phyloP scores from a whole-genome alignment of 768 basidiomycete species.

The Strobilomyces dryophilus region DNA sequence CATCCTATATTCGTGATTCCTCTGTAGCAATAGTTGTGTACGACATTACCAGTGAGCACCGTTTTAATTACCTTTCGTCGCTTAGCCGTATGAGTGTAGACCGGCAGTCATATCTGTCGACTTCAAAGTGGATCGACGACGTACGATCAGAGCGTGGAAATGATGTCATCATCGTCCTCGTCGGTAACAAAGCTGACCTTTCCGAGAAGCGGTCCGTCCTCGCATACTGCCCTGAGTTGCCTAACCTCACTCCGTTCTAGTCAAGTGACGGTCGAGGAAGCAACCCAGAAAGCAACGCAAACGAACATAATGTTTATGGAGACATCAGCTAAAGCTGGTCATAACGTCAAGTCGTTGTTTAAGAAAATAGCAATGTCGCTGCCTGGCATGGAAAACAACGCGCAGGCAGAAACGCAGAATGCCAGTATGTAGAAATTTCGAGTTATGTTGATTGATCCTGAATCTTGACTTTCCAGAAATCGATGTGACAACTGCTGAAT shows the following conservation, averaged over 20 bases:
- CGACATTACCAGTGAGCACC: slow-evolving; percentile 89
- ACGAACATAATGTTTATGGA: slow-evolving; percentile 98
- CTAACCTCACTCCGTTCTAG: slow-evolving; percentile 39
- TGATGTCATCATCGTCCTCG: slow-evolving; percentile 97
- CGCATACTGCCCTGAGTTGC: background rate
- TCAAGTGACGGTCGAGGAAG: slow-evolving; percentile 98
- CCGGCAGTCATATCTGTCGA: slow-evolving; percentile 96
- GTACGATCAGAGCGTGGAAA: slow-evolving; percentile 95
- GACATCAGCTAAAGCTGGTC: slow-evolving; percentile 98
- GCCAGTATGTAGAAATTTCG: slow-evolving; percentile 34
- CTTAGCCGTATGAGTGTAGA: slow-evolving; percentile 43
- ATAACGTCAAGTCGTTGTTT: slow-evolving; percentile 98
- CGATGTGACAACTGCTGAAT: slow-evolving; percentile 75
- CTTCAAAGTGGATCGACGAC: slow-evolving; percentile 99
- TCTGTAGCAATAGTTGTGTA: slow-evolving; percentile 98
- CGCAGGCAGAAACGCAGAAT: slow-evolving; percentile 52
- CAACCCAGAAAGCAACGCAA: slow-evolving; percentile 86
- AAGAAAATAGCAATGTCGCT: slow-evolving; percentile 99
- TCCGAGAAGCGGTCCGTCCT: slow-evolving; percentile 89
- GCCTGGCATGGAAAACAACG: slow-evolving; percentile 91
- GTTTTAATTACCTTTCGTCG: slow-evolving; percentile 1
- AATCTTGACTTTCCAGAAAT: slow-evolving; percentile 56
- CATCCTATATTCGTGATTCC: slow-evolving; percentile 98
- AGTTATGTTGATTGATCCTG: slow-evolving; percentile 1
- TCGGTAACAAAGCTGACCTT: slow-evolving; percentile 98